Percentiles rank a stretch among this genome's conserved stretches.
These are phyloP conservation scores for Curvularia lunata DNA, from an alignment of 2,329 filamentous ascomycete species.

Conservation along the genomic window DNA sequence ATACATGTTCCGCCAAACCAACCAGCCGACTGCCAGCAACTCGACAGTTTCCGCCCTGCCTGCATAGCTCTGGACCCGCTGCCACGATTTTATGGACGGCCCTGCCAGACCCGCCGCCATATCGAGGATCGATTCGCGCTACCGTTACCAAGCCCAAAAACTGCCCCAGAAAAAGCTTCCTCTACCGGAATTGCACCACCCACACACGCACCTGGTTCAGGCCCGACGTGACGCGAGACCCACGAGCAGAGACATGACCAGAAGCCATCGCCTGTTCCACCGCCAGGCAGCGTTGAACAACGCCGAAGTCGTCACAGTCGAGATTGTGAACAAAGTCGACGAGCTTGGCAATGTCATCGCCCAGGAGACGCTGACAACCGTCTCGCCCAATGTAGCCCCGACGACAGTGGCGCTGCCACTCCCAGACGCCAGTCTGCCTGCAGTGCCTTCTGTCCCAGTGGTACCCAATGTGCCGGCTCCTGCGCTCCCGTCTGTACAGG, in stretches of 20 bases:
- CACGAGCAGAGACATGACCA: conserved; percentile 37
- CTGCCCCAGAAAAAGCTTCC: too few relatives aligned
- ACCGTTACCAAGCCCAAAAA: conserved; percentile 27
- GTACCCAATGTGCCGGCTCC: conserved; percentile 12
- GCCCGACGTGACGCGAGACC: conserved; percentile 24
- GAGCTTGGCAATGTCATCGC: conserved; percentile 36
- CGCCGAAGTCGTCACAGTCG: conserved; percentile 35
- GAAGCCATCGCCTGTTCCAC: conserved; percentile 44
- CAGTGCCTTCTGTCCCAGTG: conserved; percentile 8
- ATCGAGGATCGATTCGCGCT: conserved; percentile 35
- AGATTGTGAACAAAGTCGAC: conserved; percentile 42
- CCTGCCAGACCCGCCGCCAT: conserved; percentile 27
- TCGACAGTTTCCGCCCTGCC: conserved; percentile 21
- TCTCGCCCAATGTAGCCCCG: not conserved
- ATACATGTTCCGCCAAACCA: conserved; percentile 33
- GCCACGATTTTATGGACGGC: conserved; percentile 39
- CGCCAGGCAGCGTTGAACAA: conserved; percentile 34
- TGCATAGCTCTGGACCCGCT: not conserved
- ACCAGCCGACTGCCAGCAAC: conserved; percentile 30
- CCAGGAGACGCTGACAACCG: conserved; percentile 28
- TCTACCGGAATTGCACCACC: conserved; percentile 7
- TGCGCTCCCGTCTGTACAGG: conserved; percentile 20
- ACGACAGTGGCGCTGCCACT: conserved; percentile 12
- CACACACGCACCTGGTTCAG: conserved; percentile 19
- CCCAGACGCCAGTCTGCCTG: conserved; percentile 8